Base-by-base conservation (phyloP, 306 rosid genomes). In the Hippophae rhamnoides region DNA sequence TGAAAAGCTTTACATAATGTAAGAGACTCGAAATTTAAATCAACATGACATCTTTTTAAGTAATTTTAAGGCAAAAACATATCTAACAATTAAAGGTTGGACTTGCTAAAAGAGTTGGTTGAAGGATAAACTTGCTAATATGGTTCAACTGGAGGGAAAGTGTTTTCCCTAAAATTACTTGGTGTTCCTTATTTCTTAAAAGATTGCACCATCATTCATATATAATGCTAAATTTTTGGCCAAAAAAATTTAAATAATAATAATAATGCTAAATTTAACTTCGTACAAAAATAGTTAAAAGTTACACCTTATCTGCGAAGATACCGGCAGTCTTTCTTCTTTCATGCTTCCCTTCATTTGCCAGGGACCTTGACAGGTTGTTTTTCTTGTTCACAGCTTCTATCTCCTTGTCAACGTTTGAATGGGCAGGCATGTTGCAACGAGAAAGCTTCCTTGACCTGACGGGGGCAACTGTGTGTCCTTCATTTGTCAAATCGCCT, bases 391-490 rank as follows among this genome's bases (percentile, higher is more conserved):
- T 66, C 63, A 73, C 68, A 38, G 65, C 68, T 45, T 73, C 84
- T 40, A 57, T 43, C 66, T 63, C 79, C 68, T 72, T 69, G 38
- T 60, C 79, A 41, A 57, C 18, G 56, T 46, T 64, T 50, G 76
- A 75, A 41, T 68, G 85, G 66, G 75, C 74, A 67, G 81, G 81
- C 46, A 79, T 63, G 78, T 72, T 88, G 90, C 86, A 85, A n/a
- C 94, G 79, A 88, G 97, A 84, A 52, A 75, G 81, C 76, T 69
- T 93, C 69, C 78, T 76, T 62, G 64, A 69, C 78, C 81, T 85
- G 44, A 54, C 67, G 57, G 72, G 62, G 65, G 74, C 80, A 63
- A 73, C 85, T 61, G 63, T 72, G 72, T 64, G 64, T 56, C 79
- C 71, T 31, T 31, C 38, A 70, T 78, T 81, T 51, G 67, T 64